A percentile compares a stretch with the other conserved stretches of the same genome.
phyloP scores from a whole-genome alignment of 208 protist species.

The Crithidia mellificae region DNA sequence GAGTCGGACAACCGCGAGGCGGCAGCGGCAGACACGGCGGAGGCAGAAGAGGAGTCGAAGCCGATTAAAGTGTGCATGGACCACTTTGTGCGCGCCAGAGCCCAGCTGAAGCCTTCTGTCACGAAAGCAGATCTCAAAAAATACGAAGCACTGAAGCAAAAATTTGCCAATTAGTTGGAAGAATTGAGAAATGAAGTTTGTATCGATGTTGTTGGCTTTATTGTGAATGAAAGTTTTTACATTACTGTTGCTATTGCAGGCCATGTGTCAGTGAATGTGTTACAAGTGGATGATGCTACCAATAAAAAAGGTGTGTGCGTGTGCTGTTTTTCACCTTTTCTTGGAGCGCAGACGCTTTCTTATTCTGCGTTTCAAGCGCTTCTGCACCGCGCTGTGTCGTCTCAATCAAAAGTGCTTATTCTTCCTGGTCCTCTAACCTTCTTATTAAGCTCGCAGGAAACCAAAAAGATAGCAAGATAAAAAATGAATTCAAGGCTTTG shows the following conservation, averaged over 20 bases:
- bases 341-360: no score
- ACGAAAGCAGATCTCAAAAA: conserved; percentile 66
- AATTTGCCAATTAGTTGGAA: conserved; percentile 52
- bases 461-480: no score
- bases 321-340: no score
- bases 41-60: conserved; percentile 23
- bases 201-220: no score
- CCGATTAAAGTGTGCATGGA: conserved; percentile 64
- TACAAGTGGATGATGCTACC: no score
- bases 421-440: conserved; percentile 1
- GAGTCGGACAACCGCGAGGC: background rate
- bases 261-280: background rate
- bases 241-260: background rate
- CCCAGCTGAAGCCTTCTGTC: conserved; percentile 85
- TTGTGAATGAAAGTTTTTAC: no score
- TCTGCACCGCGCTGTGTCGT: background rate
- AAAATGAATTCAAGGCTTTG: no score
- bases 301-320: no score
- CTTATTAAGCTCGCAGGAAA: background rate
- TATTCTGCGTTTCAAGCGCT: no score
- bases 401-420: background rate
- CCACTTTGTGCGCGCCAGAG: conserved; percentile 75
- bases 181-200: background rate
- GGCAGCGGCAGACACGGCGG: background rate
- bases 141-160: conserved; percentile 74